Conservation (phyloP, 2,329 filamentous ascomycete species). For the Calonectria ilicicola region DNA sequence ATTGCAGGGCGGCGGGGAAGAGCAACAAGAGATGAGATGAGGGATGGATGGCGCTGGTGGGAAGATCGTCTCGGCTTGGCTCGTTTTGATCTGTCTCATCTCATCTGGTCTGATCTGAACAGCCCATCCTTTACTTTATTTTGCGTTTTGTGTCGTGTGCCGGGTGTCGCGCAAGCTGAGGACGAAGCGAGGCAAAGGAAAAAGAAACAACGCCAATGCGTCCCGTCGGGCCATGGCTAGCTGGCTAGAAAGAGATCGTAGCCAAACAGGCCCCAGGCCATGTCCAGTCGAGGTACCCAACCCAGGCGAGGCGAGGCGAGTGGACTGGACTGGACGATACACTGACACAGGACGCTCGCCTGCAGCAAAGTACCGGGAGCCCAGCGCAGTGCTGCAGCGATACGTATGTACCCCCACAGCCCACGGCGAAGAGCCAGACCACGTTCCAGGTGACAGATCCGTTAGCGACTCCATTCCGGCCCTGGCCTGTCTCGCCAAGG, state of each 20-base stretch:
- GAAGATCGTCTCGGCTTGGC: slow-evolving; percentile 7
- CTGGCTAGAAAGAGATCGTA: background rate
- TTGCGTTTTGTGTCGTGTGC: slow-evolving; percentile 2
- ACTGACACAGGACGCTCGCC: slow-evolving; percentile 14
- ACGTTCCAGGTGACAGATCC: slow-evolving; percentile 43
- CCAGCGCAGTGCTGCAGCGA: slow-evolving; percentile 8
- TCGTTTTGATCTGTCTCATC: slow-evolving; percentile 22
- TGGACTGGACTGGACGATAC: background rate
- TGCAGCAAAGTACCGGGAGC: slow-evolving; percentile 6
- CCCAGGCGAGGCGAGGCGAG: background rate
- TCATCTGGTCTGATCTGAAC: background rate
- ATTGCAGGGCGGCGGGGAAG: slow-evolving; percentile 23
- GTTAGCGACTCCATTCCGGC: slow-evolving; percentile 41
- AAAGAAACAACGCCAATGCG: slow-evolving; percentile 15
- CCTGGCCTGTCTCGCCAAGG: slow-evolving; percentile 37
- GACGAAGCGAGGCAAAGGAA: background rate
- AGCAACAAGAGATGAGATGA: slow-evolving; percentile 7
- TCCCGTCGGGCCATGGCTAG: slow-evolving; percentile 12
- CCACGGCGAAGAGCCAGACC: slow-evolving; percentile 17
- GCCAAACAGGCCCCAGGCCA: background rate
- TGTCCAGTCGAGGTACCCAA: slow-evolving; percentile 1
- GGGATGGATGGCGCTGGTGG: slow-evolving; percentile 5
- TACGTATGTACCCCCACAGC: slow-evolving; percentile 7
- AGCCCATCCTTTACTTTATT: background rate
- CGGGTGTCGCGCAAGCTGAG: slow-evolving; percentile 3